Evolutionary conservation across 768 basidiomycete genomes (phyloP), one percentile per base, ranked within the genome.

Genomic region (Zangia roseola): DNA sequence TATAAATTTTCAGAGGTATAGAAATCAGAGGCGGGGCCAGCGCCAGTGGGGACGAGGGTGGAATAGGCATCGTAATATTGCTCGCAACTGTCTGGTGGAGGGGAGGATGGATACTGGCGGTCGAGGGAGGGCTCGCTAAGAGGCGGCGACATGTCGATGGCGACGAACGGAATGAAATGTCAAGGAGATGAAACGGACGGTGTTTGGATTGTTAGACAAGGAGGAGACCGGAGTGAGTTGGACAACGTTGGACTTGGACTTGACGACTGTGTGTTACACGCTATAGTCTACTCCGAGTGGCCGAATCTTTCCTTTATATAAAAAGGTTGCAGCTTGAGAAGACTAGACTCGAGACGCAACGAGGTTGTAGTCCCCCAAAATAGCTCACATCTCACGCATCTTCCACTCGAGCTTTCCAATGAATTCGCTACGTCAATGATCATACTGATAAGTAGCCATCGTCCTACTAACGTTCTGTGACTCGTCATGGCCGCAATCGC

Each of bases 1-100:
- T 54, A 60, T 6, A 63, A 50, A 47, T 64, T 69, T 55, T 57
- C 64, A 17, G 64, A 53, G 0, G 62, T 50, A 35, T 64, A 60
- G 52, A 55, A 56, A 52, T 67, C 61, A 8, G 61, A 42, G 30
- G 25, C 36, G 42, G 47, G 47, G 13, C 19, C 49, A 47, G 57
- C 12, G 24, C 24, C 31, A 6, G 53, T 16, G 39, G 63, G 55
- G 38, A 31, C 39, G 50, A 65, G 47, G 31, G 63, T 14, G 1
- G 56, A 16, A 37, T 50, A 57, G 16, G 56, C 0, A 31, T 65
- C 67, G 40, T 55, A 69, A 40, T 52, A 59, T 8, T 59, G 52
- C 12, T 69, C 67, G 30, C 46, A 46, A 17, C 28, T 33, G 1
- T 65, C 56, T 26, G 53, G 12, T 7, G 30, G 21, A 12, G 49